phyloP scores from a whole-genome alignment of 1,139 yeast species.

The Kurtzmaniella quercitrusa region DNA sequence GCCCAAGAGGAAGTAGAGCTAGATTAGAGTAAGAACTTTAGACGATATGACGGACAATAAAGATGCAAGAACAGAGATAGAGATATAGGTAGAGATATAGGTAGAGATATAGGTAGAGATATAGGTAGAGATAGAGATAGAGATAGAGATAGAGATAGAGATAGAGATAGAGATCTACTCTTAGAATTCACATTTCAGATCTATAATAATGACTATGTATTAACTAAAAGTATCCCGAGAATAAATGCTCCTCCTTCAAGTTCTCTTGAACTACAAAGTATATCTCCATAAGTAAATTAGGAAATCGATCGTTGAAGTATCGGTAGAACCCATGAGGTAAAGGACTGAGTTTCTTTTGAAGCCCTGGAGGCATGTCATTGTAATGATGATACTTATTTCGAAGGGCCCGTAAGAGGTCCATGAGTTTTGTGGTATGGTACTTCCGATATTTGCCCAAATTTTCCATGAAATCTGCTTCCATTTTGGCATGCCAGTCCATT shows the following conservation, averaged over 20 bases:
- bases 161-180: too few relatives aligned
- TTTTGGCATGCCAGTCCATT: constrained; percentile 74
- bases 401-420: constrained; percentile 84
- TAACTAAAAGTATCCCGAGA: constrained; percentile 47
- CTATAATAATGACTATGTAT: neutral
- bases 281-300: constrained; percentile 70
- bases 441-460: constrained; percentile 89
- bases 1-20: neutral
- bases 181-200: too few relatives aligned
- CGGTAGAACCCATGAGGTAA: constrained; percentile 79
- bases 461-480: constrained; percentile 68
- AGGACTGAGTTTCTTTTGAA: constrained; percentile 64
- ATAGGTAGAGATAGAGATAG: too few relatives aligned
- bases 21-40: neutral
- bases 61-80: too few relatives aligned
- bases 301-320: constrained; percentile 73
- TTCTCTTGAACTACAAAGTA: constrained; percentile 61
- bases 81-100: too few relatives aligned
- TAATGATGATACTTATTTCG: constrained; percentile 92
- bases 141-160: too few relatives aligned
- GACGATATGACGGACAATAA: too few relatives aligned
- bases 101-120: too few relatives aligned
- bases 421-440: constrained; percentile 69
- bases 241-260: constrained; percentile 57
- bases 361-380: constrained; percentile 73